phyloP scores from a whole-genome alignment of 148 eudicot species.

The Heliosperma pusillum region DNA sequence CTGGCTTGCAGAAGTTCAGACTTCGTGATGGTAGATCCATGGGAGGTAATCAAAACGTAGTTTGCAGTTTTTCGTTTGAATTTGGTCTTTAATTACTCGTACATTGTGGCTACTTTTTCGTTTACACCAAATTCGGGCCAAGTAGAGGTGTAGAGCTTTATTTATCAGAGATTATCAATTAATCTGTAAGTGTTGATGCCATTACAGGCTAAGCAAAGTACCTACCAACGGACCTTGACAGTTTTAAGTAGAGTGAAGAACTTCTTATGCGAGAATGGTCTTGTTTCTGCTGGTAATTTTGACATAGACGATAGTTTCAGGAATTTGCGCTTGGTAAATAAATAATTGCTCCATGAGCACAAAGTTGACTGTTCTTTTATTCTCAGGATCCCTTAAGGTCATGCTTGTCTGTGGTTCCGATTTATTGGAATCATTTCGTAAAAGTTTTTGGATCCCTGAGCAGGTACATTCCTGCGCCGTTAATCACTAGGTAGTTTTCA shows the following conservation, averaged over 20 bases:
- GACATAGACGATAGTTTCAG: not conserved
- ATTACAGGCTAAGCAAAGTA: slow-evolving; percentile 66
- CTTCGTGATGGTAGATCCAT: slow-evolving; percentile 88
- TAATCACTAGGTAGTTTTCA: not conserved
- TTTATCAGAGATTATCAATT: not conserved
- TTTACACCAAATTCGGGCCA: not conserved
- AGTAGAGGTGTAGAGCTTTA: not conserved
- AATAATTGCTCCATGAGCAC: not conserved
- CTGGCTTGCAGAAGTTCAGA: slow-evolving; percentile 82
- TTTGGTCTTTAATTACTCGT: not conserved
- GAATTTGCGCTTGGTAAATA: not conserved
- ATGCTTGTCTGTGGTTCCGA: slow-evolving; percentile 98
- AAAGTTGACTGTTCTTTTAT: slow-evolving; percentile 13
- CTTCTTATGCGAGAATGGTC: slow-evolving; percentile 34
- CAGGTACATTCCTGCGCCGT: slow-evolving; percentile 44
- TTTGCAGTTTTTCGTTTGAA: not conserved
- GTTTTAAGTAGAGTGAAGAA: slow-evolving; percentile 71
- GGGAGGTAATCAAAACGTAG: slow-evolving; percentile 59
- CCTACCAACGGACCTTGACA: slow-evolving; percentile 76
- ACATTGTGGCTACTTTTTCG: not conserved
- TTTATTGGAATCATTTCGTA: slow-evolving; percentile 75
- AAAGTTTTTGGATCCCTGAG: slow-evolving; percentile 78
- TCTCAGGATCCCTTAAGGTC: slow-evolving; percentile 56
- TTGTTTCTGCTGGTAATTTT: slow-evolving; percentile 46
- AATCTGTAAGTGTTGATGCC: not conserved